phyloP scores from a whole-genome alignment of 1,284 basidiomycete species.

The Rhodofomes roseus region DNA sequence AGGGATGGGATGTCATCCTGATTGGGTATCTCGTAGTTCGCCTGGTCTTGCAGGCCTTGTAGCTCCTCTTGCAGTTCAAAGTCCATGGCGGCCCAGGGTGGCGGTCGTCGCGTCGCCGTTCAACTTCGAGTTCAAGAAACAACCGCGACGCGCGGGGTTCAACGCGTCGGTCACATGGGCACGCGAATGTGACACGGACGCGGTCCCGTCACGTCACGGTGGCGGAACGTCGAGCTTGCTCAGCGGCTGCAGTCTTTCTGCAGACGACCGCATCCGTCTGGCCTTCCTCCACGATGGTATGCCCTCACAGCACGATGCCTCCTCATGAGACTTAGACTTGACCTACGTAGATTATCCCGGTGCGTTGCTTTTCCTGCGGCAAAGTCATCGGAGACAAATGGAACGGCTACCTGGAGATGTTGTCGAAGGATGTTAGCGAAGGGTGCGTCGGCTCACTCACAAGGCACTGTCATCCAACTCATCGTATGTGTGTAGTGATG shows the following conservation, averaged over 20 bases:
- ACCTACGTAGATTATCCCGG: slow-evolving; percentile 69
- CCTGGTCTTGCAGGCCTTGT: slow-evolving; percentile 56
- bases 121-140: background rate
- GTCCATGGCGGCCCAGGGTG: slow-evolving; percentile 16
- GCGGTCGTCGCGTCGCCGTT: background rate
- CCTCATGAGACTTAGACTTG: background rate
- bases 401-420: slow-evolving; percentile 78
- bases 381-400: slow-evolving; percentile 95
- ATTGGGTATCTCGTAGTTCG: slow-evolving; percentile 56
- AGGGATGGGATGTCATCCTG: slow-evolving; percentile 59
- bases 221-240: background rate
- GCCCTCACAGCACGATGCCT: background rate
- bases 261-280: background rate
- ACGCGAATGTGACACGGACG: slow-evolving; percentile 11
- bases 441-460: slow-evolving; percentile 52
- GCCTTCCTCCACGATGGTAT: slow-evolving; percentile 15
- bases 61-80: slow-evolving; percentile 81
- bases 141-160: background rate
- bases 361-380: slow-evolving; percentile 89
- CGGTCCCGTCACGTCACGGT: background rate
- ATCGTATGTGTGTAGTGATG: slow-evolving; percentile 56
- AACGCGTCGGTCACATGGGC: slow-evolving; percentile 20
- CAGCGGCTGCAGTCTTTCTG: background rate
- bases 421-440: slow-evolving; percentile 78
- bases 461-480: background rate